A percentile compares a stretch with the other conserved stretches of the same genome.
These are phyloP conservation scores for Phytophthora ohioensis DNA, from an alignment of 352 stramenopile genomes.

Conservation along the genomic window DNA sequence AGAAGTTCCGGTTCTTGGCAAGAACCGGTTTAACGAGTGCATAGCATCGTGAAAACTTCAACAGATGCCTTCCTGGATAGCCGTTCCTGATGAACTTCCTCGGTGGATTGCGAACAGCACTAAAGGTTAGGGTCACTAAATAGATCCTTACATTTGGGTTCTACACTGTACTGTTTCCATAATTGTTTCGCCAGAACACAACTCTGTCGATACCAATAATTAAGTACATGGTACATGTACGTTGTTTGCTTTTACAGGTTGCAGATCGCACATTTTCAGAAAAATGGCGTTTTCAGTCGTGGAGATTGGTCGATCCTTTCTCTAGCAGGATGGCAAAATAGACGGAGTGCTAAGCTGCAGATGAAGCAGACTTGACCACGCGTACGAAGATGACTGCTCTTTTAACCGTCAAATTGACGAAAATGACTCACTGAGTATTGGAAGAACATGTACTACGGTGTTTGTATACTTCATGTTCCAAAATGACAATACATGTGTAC, in stretches of 20 bases:
- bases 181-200: background rate
- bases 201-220: no score
- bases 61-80: slow-evolving; percentile 14
- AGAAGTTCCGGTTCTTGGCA: background rate
- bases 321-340: background rate
- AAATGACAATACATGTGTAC: no score
- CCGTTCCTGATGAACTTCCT: background rate
- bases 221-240: no score
- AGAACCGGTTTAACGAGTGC: slow-evolving; percentile 22
- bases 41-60: slow-evolving; percentile 16
- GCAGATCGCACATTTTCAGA: background rate
- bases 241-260: background rate
- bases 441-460: background rate
- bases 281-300: no score
- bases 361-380: slow-evolving; percentile 14
- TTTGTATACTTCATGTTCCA: background rate
- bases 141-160: background rate
- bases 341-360: slow-evolving; percentile 7
- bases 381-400: slow-evolving; percentile 2
- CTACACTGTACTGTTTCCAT: background rate
- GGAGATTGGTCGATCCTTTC: background rate
- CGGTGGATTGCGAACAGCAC: background rate
- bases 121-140: background rate
- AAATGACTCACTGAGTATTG: background rate
- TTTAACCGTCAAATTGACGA: background rate